Percentiles rank a stretch among this genome's conserved stretches.
phyloP scores from a whole-genome alignment of 2,329 filamentous ascomycete genomes.

The Aschersonia sp. region DNA sequence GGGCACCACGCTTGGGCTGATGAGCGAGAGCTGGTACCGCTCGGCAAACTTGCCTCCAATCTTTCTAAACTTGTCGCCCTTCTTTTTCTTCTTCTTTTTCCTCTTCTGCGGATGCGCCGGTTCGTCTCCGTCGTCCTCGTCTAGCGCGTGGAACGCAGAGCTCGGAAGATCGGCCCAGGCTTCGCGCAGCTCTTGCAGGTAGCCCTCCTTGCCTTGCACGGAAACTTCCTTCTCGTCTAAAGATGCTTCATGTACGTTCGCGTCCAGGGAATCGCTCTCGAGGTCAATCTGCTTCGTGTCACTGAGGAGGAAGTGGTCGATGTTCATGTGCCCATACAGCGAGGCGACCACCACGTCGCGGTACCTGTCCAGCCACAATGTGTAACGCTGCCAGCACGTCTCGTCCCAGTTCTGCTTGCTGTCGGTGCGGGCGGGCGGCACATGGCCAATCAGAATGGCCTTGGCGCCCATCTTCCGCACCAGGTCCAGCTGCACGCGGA shows the following conservation, averaged over 20 bases:
- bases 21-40: slow-evolving; percentile 66
- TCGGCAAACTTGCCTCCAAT: slow-evolving; percentile 75
- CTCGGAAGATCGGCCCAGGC: slow-evolving; percentile 65
- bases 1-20: slow-evolving; percentile 78
- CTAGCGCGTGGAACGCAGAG: slow-evolving; percentile 17
- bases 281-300: slow-evolving; percentile 63
- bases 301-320: slow-evolving; percentile 90
- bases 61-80: slow-evolving; percentile 38
- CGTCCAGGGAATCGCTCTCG: slow-evolving; percentile 16
- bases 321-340: slow-evolving; percentile 93
- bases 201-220: slow-evolving; percentile 47
- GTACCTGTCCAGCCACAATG: slow-evolving; percentile 78
- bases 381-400: slow-evolving; percentile 96
- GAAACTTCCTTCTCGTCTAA: slow-evolving; percentile 39
- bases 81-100: slow-evolving; percentile 17
- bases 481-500: slow-evolving; percentile 74
- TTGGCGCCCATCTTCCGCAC: slow-evolving; percentile 79
- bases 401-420: slow-evolving; percentile 89
- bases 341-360: slow-evolving; percentile 73
- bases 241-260: background rate
- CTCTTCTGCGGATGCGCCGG: slow-evolving; percentile 6
- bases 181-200: slow-evolving; percentile 62
- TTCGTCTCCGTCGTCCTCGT: slow-evolving; percentile 6
- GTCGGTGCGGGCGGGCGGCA: slow-evolving; percentile 74
- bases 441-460: slow-evolving; percentile 85